Base-by-base conservation (phyloP, 1,139 yeast genomes). In the Saccharomyces pastorianus region DNA sequence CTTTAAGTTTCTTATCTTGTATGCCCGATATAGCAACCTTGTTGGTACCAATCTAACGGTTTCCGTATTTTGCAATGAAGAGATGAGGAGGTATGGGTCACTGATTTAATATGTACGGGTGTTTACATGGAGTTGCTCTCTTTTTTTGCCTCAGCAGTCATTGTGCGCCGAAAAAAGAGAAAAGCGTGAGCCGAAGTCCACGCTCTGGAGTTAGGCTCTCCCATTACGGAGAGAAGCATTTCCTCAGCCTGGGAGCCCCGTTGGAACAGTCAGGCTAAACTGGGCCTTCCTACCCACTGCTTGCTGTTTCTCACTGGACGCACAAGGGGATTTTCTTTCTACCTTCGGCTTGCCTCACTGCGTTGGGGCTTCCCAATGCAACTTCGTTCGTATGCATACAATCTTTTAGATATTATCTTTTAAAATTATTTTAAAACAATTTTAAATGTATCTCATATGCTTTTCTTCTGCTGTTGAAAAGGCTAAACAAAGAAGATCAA, bases 401-500 rank as follows among this genome's bases (percentile, higher is more conserved):
- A 38, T 38, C 44, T 38, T 38, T 38, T 38, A 14, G 44, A 38
- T 38, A 38, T 38, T 38, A 38, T 38, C 44, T 38, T 38, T 17
- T 11, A 38, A 20, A 17, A 38, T 38, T 38, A 20, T 38, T 38
- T 38, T 20, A 38, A 20, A 38, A 13, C 25, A 38, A 11, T 38
- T 38, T 38, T 20, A 17, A 11, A 17, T 14, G 25, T 17, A 38
- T 17, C 20, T 38, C 44, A 38, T 7, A 38, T 2, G 44, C 13
- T 38, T 38, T 9, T 17, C 44, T 38, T 6, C 7, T 38, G 44
- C 13, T 20, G 5, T 9, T 20, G 13, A 38, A 17, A 9, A 38
- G n/a, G 25, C 20, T 13, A 38, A 38, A 38, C 44, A 38, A 38
- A 38, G 44, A 50, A 44, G 48, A 50, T 44, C 51, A 47, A 50